A percentile compares a stretch with the other conserved stretches of the same genome.
Evolutionary conservation across 1,139 yeast species (phyloP).

Genomic region (Candida labiduridarum): DNA sequence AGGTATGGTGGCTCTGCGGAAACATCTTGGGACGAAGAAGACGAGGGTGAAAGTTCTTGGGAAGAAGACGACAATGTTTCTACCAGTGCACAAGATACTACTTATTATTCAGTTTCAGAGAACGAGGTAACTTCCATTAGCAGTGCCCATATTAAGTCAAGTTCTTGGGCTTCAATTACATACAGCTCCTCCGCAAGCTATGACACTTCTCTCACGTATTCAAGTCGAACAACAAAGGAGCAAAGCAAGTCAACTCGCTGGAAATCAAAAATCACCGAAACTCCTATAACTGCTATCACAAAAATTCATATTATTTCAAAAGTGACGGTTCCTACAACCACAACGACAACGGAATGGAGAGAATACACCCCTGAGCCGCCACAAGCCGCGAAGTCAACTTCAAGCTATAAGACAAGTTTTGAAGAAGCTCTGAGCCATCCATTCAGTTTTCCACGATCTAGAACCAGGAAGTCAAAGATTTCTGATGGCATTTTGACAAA

Average conservation of each 20-base stretch:
- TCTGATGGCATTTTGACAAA: background rate
- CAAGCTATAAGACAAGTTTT: background rate
- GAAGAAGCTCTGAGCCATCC: background rate
- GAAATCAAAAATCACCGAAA: background rate
- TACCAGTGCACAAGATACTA: too few species aligned
- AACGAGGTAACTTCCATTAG: too few species aligned
- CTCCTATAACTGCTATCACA: background rate
- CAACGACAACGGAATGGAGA: conserved; percentile 3
- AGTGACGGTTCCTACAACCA: background rate
- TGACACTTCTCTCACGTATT: background rate
- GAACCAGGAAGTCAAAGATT: background rate
- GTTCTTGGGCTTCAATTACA: too few species aligned
- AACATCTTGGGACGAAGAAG: too few species aligned
- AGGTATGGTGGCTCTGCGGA: too few species aligned
- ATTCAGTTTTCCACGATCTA: background rate
- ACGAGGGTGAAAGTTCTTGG: too few species aligned
- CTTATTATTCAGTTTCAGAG: too few species aligned
- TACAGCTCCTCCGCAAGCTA: background rate
- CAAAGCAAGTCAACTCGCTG: background rate
- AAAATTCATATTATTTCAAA: background rate
- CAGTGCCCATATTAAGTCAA: too few species aligned
- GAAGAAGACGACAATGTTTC: too few species aligned
- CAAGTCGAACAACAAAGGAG: background rate
- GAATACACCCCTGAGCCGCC: background rate
- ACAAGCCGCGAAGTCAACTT: background rate